Base-by-base conservation (phyloP, 73 alveolate species). In the Uronychia setigera region DNA sequence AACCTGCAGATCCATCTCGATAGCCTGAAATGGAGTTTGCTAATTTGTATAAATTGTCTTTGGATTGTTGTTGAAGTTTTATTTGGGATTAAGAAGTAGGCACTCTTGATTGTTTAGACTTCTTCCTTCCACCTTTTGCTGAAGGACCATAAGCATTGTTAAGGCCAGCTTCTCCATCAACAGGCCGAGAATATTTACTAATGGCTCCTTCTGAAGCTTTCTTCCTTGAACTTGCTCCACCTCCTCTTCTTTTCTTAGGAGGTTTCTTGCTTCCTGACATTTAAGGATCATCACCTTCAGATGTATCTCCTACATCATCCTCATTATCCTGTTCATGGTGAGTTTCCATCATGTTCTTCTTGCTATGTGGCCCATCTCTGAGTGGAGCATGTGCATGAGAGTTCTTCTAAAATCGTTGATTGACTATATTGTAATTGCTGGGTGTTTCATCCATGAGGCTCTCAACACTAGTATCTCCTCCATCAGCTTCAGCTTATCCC, bases 251-350 rank as follows among this genome's bases (percentile, higher is more conserved):
- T n/a, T n/a, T n/a, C 19, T 19, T 46, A 11, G n/a, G n/a, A n/a
- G 67, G 19, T 46, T 46, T 46, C 67, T 46, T 46, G 19, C n/a
- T n/a, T n/a, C 67, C 67, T 5, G 67, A 46, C 67, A 46, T 11
- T 46, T 5, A 5, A 5, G 19, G 5, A 11, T 89, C 84, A 28
- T 84, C 80, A 31, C 76, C 89, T 83, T 82, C 88, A 32, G 35
- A 25, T 28, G 31, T 58, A 32, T 79, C 88, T 28, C n/a, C 83
- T 77, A 78, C 78, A 13, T 76, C 34, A 34, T 83, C 83, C 31
- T 67, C 59, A 32, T 74, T 31, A 26, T 74, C 76, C 34, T 60
- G 79, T 58, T 80, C 89, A 58, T 32, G 34, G 19, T 59, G 29
- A 1, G 58, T 34, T n/a, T 82, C 19, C 67, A 5, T 46, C 67